Evolutionary conservation across 1,139 yeast species (phyloP), one percentile per base, ranked within the genome.

Genomic region (Saccharomyces hybrid): DNA sequence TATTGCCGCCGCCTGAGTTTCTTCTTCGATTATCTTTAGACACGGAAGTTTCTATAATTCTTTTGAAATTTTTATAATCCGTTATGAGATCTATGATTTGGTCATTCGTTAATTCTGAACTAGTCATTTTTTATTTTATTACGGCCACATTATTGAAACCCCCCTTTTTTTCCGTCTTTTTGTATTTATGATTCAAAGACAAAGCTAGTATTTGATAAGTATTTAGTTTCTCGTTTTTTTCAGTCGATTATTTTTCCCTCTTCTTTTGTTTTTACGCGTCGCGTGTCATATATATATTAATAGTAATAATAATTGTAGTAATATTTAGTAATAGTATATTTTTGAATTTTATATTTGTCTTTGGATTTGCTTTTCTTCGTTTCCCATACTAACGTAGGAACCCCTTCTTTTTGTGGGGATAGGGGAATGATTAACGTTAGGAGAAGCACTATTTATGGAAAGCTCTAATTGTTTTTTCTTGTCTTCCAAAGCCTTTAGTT

Each of bases 401-500:
- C 14, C 86, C 86, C 69, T 82, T 82, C 56, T 81, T 73, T 81
- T 81, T 56, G 77, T 71, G 56, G 80, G 81, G 41, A 74, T 75
- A 38, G 77, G 74, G 24, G 75, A 68, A 48, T 71, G 66, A 24
- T 75, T 69, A 3, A 72, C 66, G 41, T 78, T 75, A 61, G 79
- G 77, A 42, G 77, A 76, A 38, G 44, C 44, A 16, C 26, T 38
- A 38, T 38, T 38, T 47, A 66, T 54, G n/a, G 71, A 65, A 70
- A 82, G 80, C 73, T 91, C 97, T 66, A 93, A 78, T 70, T 86
- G 91, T 58, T 78, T 80, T 75, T 90, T 91, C 75, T 89, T 89
- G 63, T 90, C 97, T 72, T 93, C 98, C 69, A 93, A 80, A 65
- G 90, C 83, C 69, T 84, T 84, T 61, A 93, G 84, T 74, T 91